Percentiles rank a stretch among this genome's conserved stretches.
phyloP scores from a whole-genome alignment of 148 eudicot genomes.

The Chenopodium album region DNA sequence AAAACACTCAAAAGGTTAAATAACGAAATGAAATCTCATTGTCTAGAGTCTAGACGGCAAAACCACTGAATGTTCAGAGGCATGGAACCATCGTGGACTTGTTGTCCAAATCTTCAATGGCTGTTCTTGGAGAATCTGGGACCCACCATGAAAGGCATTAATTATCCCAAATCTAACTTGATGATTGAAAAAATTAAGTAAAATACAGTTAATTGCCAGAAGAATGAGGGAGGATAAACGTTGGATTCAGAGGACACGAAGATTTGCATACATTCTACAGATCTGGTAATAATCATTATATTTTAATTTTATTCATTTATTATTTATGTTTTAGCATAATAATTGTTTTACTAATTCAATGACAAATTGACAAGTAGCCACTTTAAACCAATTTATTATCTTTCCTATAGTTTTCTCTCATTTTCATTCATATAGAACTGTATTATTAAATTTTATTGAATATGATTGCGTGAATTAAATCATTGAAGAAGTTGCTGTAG shows the following conservation, averaged over 20 bases:
- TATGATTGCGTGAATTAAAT: background rate
- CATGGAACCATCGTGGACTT: background rate
- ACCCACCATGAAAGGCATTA: background rate
- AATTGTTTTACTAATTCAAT: background rate
- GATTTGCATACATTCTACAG: background rate
- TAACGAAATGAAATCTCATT: too few species aligned
- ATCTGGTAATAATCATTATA: background rate
- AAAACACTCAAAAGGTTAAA: too few species aligned
- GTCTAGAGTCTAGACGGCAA: background rate
- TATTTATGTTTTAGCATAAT: background rate
- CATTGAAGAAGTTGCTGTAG: background rate
- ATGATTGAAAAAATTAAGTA: background rate
- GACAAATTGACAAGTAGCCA: constrained; percentile 7
- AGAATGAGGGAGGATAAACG: background rate
- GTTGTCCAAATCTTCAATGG: background rate
- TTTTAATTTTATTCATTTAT: background rate
- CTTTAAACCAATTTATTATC: background rate
- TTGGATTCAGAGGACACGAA: background rate
- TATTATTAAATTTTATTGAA: background rate
- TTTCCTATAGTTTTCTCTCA: constrained; percentile 13
- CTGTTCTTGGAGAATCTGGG: background rate
- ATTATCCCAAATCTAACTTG: too few species aligned
- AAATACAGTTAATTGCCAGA: constrained; percentile 9
- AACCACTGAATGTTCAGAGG: background rate
- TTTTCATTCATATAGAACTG: background rate